Evolutionary conservation across 2,329 filamentous ascomycete species (phyloP), one percentile per base, ranked within the genome.

Genomic region (Diaporthe citriasiana): DNA sequence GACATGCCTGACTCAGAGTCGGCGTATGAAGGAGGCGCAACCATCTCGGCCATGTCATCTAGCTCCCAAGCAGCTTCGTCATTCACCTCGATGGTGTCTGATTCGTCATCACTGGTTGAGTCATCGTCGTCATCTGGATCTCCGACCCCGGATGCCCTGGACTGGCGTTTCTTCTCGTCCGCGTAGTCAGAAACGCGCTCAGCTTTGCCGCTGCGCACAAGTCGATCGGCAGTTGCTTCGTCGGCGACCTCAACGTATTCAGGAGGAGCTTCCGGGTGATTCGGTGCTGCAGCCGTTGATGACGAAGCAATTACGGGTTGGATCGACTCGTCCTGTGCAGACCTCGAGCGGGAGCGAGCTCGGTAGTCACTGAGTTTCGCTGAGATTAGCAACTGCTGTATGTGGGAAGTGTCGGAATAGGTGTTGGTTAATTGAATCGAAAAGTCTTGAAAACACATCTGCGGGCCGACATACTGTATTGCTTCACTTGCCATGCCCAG

Each of bases 61-160:
- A 79, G 77, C 51, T 78, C 77, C 78, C 78, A 79, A 17, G 73
- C 73, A n/a, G 76, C 78, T 51, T 79, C 78, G 13, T 79, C 73
- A 13, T 70, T n/a, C 17, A 30, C 76, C 27, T 69, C 50, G 10
- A n/a, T 27, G 4, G 15, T 27, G 9, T 70, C 73, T 2, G 59
- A 71, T 2, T 76, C 69, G 3, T 63, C 69, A 47, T 71, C 68
- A 27, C 60, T 73, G 10, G 50, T 47, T 10, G 74, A 70, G 33
- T 27, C 15, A 25, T 74, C 73, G 33, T 75, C 73, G n/a, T 55
- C 50, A 6, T 68, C 17, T 57, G 51, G 10, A 17, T 74, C 50
- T 4, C 66, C 72, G n/a, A 47, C 73, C 47, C 56, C 60, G 19
- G 53, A n/a, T 22, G 38, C 45, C n/a, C 45, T 60, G 12, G 42